A percentile compares a stretch with the other conserved stretches of the same genome.
Conservation (phyloP, 352 stramenopile genomes). For the Phytophthora pseudosyringae region DNA sequence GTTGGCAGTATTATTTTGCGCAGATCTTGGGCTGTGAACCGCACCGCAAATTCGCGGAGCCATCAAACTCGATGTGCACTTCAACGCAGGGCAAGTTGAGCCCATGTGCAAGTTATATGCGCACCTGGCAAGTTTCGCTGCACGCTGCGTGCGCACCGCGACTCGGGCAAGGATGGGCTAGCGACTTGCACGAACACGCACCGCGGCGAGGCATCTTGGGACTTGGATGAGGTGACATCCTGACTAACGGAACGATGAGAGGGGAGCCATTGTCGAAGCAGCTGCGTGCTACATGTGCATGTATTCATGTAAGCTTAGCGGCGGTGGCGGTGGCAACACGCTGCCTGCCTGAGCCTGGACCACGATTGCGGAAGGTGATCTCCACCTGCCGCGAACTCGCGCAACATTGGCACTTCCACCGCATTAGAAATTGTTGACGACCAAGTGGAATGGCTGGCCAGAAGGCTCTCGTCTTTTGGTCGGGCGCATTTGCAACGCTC, state of each 20-base stretch:
- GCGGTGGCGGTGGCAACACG: background rate
- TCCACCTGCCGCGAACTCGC: constrained; percentile 3
- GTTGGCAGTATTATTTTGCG: constrained; percentile 36
- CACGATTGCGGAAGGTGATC: background rate
- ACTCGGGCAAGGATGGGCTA: constrained; percentile 30
- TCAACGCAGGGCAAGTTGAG: constrained; percentile 21
- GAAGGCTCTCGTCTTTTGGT: background rate
- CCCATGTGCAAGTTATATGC: constrained; percentile 7
- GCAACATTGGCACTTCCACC: background rate
- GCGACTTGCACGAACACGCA: constrained; percentile 29
- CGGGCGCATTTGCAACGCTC: constrained; percentile 21
- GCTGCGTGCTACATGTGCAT: background rate
- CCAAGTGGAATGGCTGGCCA: background rate
- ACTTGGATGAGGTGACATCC: constrained; percentile 22
- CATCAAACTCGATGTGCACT: constrained; percentile 30
- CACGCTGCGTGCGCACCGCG: constrained; percentile 23
- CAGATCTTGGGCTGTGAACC: constrained; percentile 23
- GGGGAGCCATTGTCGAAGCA: background rate
- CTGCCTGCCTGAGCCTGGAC: background rate
- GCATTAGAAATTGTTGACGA: constrained; percentile 1
- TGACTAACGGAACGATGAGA: constrained; percentile 32
- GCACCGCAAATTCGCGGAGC: constrained; percentile 7
- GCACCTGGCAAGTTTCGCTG: constrained; percentile 33
- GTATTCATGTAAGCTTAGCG: too few species aligned
- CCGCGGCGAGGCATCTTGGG: constrained; percentile 10